These are phyloP conservation scores for Sinapis alba DNA, from an alignment of 441 rosid species.

Conservation along the genomic window DNA sequence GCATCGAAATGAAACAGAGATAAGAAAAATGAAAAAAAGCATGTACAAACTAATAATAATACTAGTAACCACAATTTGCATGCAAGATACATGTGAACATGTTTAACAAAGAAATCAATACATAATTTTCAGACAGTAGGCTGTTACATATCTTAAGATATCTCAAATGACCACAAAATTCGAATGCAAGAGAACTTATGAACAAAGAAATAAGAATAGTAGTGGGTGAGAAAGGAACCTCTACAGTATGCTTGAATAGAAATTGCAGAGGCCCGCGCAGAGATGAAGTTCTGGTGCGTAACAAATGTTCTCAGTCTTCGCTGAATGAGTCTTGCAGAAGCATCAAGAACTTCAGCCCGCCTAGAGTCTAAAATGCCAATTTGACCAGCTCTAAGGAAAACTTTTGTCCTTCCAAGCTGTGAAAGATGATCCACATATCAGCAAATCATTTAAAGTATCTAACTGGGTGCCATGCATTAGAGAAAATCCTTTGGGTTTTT, in stretches of 20 bases:
- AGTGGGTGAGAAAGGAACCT: slow-evolving; percentile 55
- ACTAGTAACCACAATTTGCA: not conserved
- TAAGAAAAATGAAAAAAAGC: not conserved
- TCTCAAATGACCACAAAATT: not conserved
- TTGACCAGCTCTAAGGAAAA: slow-evolving; percentile 98
- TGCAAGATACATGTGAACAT: not conserved
- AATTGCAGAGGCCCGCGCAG: slow-evolving; percentile 62
- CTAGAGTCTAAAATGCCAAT: slow-evolving; percentile 85
- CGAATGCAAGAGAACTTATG: slow-evolving; percentile 5
- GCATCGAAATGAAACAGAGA: slow-evolving; percentile 31
- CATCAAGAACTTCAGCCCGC: slow-evolving; percentile 88
- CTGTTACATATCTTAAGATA: not conserved
- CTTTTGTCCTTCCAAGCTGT: slow-evolving; percentile 94
- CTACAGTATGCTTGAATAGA: slow-evolving; percentile 85
- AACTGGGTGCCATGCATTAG: slow-evolving; percentile 10
- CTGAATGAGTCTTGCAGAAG: slow-evolving; percentile 83
- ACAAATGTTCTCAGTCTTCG: slow-evolving; percentile 64
- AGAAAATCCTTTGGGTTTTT: not conserved
- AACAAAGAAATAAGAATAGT: slow-evolving; percentile 24
- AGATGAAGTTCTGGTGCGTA: slow-evolving; percentile 57
- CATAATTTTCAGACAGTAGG: not conserved
- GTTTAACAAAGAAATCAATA: not conserved
- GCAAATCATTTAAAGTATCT: slow-evolving; percentile 19
- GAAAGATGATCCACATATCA: slow-evolving; percentile 30
- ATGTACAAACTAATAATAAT: slow-evolving; percentile 6